Percentiles rank a stretch among this genome's conserved stretches.
Evolutionary conservation across 2,329 filamentous ascomycete species (phyloP).

Genomic region (Gnomoniopsis smithogilvyi): DNA sequence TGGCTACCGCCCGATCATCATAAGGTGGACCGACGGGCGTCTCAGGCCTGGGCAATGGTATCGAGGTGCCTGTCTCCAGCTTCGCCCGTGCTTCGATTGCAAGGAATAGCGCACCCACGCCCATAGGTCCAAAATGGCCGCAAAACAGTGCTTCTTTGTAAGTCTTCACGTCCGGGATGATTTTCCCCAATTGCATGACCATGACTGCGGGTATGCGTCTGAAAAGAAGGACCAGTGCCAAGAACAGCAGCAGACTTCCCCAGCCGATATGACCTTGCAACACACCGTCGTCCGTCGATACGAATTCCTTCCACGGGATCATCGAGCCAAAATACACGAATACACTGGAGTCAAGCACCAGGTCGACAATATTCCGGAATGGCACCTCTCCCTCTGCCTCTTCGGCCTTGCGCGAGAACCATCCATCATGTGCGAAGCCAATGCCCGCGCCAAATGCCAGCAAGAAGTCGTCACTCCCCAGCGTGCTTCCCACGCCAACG

Average conservation of each 20-base stretch:
- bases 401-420: constrained; percentile 17
- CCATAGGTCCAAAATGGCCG: constrained; percentile 28
- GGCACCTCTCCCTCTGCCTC: constrained; percentile 20
- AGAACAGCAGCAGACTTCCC: constrained; percentile 19
- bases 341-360: constrained; percentile 24
- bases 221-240: constrained; percentile 20
- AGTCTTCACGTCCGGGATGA: constrained; percentile 18
- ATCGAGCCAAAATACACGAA: constrained; percentile 26
- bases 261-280: constrained; percentile 17
- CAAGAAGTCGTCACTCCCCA: constrained; percentile 26
- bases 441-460: constrained; percentile 26
- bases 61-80: constrained; percentile 11
- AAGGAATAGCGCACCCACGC: constrained; percentile 26
- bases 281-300: background rate
- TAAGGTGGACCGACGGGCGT: constrained; percentile 1
- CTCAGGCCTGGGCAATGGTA: background rate
- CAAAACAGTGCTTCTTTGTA: constrained; percentile 24
- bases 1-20: constrained; percentile 4
- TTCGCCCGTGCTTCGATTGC: constrained; percentile 17
- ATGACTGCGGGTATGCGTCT: constrained; percentile 22
- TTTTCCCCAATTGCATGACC: constrained; percentile 11
- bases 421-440: constrained; percentile 14
- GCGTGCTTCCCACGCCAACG: constrained; percentile 23
- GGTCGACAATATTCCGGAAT: constrained; percentile 21
- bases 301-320: constrained; percentile 23